Conservation (phyloP, 768 basidiomycete species). For the Gloeopeniophorella convolvens region DNA sequence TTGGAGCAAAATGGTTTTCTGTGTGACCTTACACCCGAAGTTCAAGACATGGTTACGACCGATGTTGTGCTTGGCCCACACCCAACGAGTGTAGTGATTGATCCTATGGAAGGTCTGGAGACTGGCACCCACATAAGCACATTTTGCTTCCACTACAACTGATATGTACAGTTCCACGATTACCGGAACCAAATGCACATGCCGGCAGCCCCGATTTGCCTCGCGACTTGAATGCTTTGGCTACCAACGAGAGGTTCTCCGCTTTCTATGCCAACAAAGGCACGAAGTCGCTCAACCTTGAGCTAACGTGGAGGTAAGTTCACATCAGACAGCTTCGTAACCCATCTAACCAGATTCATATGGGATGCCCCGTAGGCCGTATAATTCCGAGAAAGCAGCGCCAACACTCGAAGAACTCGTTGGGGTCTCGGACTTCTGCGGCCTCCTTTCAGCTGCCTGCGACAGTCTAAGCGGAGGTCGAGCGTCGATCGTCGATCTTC, state of each 20-base stretch:
- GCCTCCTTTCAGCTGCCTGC: background rate
- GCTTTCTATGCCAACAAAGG: slow-evolving; percentile 4
- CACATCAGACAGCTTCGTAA: background rate
- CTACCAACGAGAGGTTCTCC: background rate
- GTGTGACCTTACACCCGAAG: no score
- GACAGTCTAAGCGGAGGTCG: background rate
- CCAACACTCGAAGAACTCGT: slow-evolving; percentile 14
- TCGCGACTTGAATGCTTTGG: background rate
- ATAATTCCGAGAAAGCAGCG: slow-evolving; percentile 2
- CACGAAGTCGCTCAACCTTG: slow-evolving; percentile 13
- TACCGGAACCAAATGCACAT: slow-evolving; percentile 14
- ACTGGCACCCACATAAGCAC: no score
- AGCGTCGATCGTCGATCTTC: background rate
- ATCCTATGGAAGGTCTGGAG: no score
- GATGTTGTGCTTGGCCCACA: no score
- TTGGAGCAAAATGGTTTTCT: no score
- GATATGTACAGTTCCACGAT: slow-evolving; percentile 7
- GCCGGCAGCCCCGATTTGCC: background rate
- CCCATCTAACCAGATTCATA: background rate
- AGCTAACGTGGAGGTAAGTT: slow-evolving; percentile 17
- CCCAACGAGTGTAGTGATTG: no score
- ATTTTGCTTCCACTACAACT: background rate
- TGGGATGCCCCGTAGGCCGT: slow-evolving; percentile 10
- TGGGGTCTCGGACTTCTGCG: background rate
- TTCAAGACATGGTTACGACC: no score